Evolutionary conservation across 2,329 filamentous ascomycete genomes (phyloP), one percentile per base, ranked within the genome.

Genomic region (Microdochium nivale): DNA sequence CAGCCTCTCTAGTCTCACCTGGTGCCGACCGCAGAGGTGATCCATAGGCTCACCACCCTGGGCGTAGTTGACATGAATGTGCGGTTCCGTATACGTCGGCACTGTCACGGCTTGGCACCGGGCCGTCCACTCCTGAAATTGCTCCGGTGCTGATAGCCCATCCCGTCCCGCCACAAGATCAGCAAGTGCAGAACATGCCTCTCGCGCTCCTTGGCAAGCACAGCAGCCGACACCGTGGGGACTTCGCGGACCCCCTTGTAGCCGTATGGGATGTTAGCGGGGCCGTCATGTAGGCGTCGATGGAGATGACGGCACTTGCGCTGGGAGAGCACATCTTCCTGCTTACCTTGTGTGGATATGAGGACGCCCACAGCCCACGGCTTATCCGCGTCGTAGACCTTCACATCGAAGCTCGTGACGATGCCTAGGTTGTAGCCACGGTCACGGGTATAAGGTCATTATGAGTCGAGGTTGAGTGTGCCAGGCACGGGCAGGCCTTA

Each of bases 1-100:
- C 21, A 47, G n/a, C 44, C 25, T 19, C 44, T 47, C 16, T 21
- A 54, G 53, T 19, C 44, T 47, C n/a, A 19, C 7, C 21, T 5
- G 4, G 25, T 47, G 9, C 21, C 4, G 3, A 7, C 44, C 47
- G 47, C 30, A 48, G 16, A 25, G 4, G 4, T 5, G 10, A 3
- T 3, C 11, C 47, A 25, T 9, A 9, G n/a, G 3, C 47, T 48
- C 47, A 23, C 25, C 30, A 16, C 47, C 47, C 19, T 4, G 30
- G 47, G 47, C 47, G n/a, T 48, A 48, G n/a, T 48, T 48, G 4
- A 48, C 47, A n/a, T 48, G 30, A 11, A 16, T 5, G 24, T 48
- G 47, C 30, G n/a, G 47, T 25, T 48, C 21, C 24, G 4, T 13
- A 14, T 21, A 7, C 8, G 13, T 4, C 47, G 24, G 7, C 25